Conservation (phyloP, 192 early-diverging fungal species). For the Globomyces pollinis-pini region DNA sequence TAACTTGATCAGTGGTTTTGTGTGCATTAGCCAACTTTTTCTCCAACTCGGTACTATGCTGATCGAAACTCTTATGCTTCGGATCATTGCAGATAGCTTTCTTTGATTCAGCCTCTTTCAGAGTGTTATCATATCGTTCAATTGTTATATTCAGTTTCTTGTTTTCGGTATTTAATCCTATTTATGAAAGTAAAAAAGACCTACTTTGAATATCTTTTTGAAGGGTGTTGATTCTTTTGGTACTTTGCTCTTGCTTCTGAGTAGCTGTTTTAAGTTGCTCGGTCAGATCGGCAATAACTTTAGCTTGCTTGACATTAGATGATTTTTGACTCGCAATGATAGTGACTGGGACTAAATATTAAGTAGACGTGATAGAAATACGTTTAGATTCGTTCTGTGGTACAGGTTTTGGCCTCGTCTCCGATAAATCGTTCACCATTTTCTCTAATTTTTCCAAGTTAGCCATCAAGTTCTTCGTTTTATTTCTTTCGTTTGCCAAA, state of each 20-base stretch:
- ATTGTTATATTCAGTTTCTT: neutral
- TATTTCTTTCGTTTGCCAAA: constrained; percentile 21
- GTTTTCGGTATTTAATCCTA: constrained; percentile 7
- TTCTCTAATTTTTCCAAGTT: constrained; percentile 23
- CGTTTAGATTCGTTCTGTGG: too few species aligned
- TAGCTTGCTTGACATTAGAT: neutral
- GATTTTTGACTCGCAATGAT: neutral
- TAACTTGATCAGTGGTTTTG: neutral
- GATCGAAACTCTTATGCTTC: too few species aligned
- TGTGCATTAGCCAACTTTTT: constrained; percentile 16
- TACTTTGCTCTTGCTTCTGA: neutral
- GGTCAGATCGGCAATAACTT: neutral
- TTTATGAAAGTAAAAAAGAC: too few species aligned
- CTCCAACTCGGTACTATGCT: neutral
- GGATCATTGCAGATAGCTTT: constrained; percentile 9
- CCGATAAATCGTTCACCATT: constrained; percentile 22
- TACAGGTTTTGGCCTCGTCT: constrained; percentile 3
- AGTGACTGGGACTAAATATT: neutral
- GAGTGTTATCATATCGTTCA: too few species aligned
- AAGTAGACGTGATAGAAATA: too few species aligned
- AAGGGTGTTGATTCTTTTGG: neutral
- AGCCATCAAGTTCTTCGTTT: constrained; percentile 8
- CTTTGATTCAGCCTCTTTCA: too few species aligned
- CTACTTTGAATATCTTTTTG: constrained; percentile 7
- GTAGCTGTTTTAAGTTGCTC: constrained; percentile 4